Evolutionary conservation across 1,139 yeast species (phyloP).

Genomic region (Scheffersomyces insectosa): DNA sequence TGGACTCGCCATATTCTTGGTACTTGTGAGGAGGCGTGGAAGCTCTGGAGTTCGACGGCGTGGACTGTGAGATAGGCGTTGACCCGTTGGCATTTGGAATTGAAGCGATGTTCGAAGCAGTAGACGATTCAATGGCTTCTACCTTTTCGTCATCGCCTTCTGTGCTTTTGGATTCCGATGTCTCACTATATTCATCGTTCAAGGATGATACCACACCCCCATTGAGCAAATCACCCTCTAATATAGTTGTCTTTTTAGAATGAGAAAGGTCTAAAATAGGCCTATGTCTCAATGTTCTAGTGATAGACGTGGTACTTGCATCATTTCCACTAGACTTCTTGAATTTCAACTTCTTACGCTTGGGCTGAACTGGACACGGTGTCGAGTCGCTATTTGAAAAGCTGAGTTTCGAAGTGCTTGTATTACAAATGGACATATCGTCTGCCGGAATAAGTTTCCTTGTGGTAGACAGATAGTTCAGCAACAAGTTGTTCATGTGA

Average conservation of each 20-base stretch:
- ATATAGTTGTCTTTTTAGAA: conserved; percentile 12
- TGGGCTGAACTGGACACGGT: conserved; percentile 26
- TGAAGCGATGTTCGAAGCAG: conserved; percentile 3
- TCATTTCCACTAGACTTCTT: conserved; percentile 6
- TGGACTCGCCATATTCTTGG: conserved; percentile 26
- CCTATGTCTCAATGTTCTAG: conserved; percentile 10
- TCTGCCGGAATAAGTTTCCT: not conserved
- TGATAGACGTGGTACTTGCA: conserved; percentile 20
- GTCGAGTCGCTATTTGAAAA: conserved; percentile 25
- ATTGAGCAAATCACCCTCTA: too few species aligned
- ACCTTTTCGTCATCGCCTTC: conserved; percentile 10
- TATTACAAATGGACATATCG: conserved; percentile 16
- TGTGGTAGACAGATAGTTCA: not conserved
- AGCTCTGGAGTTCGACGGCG: conserved; percentile 25
- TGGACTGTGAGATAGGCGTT: conserved; percentile 25
- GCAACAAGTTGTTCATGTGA: not conserved
- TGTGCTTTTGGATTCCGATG: too few species aligned
- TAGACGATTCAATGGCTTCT: conserved; percentile 6
- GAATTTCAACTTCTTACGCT: conserved; percentile 19
- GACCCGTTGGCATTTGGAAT: conserved; percentile 5
- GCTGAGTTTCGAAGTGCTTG: conserved; percentile 16
- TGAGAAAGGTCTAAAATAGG: conserved; percentile 18
- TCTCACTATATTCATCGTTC: not conserved
- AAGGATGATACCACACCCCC: not conserved
- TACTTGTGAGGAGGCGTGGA: conserved; percentile 17